Evolutionary conservation across 495 filamentous ascomycete genomes (phyloP).

Genomic region (Talaromyces borbonicus): DNA sequence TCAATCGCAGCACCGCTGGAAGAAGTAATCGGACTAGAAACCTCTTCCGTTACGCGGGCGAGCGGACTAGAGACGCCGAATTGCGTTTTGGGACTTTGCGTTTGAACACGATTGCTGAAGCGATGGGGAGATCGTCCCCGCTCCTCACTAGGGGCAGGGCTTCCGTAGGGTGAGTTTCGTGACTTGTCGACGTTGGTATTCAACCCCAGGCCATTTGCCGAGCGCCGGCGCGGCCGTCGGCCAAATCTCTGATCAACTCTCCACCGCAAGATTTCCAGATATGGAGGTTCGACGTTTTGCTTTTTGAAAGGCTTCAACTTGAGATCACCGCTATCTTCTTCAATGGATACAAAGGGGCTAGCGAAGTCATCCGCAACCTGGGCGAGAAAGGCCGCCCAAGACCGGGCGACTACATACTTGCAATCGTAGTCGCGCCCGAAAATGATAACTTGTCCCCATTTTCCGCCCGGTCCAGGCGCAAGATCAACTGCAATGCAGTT

Average conservation of each 20-base stretch:
- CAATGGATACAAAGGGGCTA: slow-evolving; percentile 77
- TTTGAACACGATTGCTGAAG: slow-evolving; percentile 36
- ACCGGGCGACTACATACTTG: slow-evolving; percentile 91
- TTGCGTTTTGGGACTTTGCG: slow-evolving; percentile 38
- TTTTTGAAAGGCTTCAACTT: slow-evolving; percentile 87
- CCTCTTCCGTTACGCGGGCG: slow-evolving; percentile 43
- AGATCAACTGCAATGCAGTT: slow-evolving; percentile 94
- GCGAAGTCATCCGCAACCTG: slow-evolving; percentile 80
- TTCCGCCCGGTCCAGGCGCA: slow-evolving; percentile 79
- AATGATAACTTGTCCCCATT: slow-evolving; percentile 94
- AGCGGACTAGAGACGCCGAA: slow-evolving; percentile 45
- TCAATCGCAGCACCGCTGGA: slow-evolving; percentile 24
- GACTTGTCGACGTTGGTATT: slow-evolving; percentile 26
- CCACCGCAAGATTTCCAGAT: slow-evolving; percentile 91
- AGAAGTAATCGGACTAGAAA: slow-evolving; percentile 25
- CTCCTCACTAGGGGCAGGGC: slow-evolving; percentile 40
- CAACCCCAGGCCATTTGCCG: slow-evolving; percentile 30
- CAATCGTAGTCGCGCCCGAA: slow-evolving; percentile 97
- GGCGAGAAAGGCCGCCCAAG: slow-evolving; percentile 83
- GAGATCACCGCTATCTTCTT: slow-evolving; percentile 85
- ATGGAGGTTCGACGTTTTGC: slow-evolving; percentile 80
- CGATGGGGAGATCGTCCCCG: slow-evolving; percentile 46
- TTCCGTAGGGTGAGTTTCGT: slow-evolving; percentile 43
- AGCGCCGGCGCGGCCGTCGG: slow-evolving; percentile 43
- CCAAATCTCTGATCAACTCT: slow-evolving; percentile 91